Percentiles rank a stretch among this genome's conserved stretches.
Evolutionary conservation across 116 monocot species (phyloP).

Genomic region (Trichopus zeylanicus): DNA sequence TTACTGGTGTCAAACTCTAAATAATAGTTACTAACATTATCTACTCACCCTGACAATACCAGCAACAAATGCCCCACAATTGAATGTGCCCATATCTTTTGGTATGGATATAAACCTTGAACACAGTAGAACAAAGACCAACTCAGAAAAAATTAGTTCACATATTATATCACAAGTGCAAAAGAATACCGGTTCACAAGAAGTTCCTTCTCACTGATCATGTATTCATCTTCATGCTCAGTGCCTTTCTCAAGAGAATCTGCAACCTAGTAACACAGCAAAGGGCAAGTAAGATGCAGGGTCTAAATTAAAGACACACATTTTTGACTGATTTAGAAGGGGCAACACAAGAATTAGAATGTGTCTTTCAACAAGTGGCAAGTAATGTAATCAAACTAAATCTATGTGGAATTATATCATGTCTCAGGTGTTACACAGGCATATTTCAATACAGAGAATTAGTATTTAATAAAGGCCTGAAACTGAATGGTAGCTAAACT

Average conservation of each 20-base stretch:
- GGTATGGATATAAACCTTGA: constrained; percentile 86
- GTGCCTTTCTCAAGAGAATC: constrained; percentile 99
- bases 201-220: constrained; percentile 99
- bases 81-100: constrained; percentile 99
- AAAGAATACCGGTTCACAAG: constrained; percentile 72
- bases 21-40: neutral
- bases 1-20: neutral
- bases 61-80: constrained; percentile 97
- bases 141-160: neutral
- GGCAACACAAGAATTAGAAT: no score
- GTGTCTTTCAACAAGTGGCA: no score
- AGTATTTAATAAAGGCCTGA: no score
- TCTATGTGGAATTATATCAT: no score
- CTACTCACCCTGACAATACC: constrained; percentile 75
- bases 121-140: neutral
- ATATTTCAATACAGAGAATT: no score
- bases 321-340: no score
- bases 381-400: no score
- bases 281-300: no score
- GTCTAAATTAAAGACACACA: no score
- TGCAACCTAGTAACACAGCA: constrained; percentile 50
- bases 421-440: no score
- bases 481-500: no score
- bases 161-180: neutral
- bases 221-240: constrained; percentile 99